Conservation (phyloP, 1,139 yeast genomes). For the Arxiozyma heterogenica region DNA sequence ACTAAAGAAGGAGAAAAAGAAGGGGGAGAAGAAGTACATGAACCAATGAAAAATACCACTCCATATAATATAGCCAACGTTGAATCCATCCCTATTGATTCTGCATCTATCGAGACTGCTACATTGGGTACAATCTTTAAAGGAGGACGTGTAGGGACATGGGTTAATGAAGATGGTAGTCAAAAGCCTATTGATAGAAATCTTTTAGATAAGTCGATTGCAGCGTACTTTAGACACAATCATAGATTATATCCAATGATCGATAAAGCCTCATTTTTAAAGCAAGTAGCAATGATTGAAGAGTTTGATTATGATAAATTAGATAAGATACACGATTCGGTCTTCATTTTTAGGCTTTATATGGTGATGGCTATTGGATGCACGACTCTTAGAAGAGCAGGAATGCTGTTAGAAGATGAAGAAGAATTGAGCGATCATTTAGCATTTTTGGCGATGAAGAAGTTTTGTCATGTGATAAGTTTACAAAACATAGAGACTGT, state of each 20-base stretch:
- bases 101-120: slow-evolving; percentile 24
- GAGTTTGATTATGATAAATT: slow-evolving; percentile 23
- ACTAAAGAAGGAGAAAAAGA: not conserved
- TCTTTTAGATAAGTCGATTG: slow-evolving; percentile 29
- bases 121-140: slow-evolving; percentile 24
- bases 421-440: slow-evolving; percentile 32
- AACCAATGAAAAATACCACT: not conserved
- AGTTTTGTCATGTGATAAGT: slow-evolving; percentile 32
- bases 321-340: slow-evolving; percentile 19
- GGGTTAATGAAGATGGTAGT: slow-evolving; percentile 18
- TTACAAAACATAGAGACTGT: slow-evolving; percentile 34
- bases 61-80: slow-evolving; percentile 12
- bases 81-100: slow-evolving; percentile 23
- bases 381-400: slow-evolving; percentile 38
- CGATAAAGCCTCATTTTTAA: slow-evolving; percentile 33
- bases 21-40: too few species aligned
- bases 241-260: slow-evolving; percentile 39
- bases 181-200: slow-evolving; percentile 21
- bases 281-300: slow-evolving; percentile 29
- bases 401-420: slow-evolving; percentile 30
- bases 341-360: slow-evolving; percentile 36
- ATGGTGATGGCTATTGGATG: slow-evolving; percentile 45
- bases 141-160: slow-evolving; percentile 22
- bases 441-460: slow-evolving; percentile 32
- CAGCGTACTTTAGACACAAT: slow-evolving; percentile 38